Evolutionary conservation across 2,329 filamentous ascomycete genomes (phyloP).

Genomic region (Epichloe aotearoae): DNA sequence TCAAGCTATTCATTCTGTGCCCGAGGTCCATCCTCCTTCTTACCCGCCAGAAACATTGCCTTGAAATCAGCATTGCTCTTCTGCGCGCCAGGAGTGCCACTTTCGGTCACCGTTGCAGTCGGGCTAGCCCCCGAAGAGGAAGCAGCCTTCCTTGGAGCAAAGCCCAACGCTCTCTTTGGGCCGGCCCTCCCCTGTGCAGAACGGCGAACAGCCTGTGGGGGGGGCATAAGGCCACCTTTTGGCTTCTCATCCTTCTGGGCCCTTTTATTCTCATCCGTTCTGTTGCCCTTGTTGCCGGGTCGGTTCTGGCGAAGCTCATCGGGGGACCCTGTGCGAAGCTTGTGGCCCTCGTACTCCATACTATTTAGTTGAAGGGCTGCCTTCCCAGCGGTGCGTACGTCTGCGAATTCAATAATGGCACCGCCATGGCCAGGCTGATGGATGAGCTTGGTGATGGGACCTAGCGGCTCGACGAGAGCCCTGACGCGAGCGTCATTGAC

Average conservation of each 20-base stretch:
- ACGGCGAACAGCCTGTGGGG: constrained; percentile 28
- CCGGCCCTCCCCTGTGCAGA: constrained; percentile 26
- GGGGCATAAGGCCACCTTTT: constrained; percentile 26
- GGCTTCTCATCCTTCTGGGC: constrained; percentile 7
- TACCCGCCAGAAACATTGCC: constrained; percentile 30
- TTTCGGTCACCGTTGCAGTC: constrained; percentile 14
- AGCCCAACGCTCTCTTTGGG: constrained; percentile 31
- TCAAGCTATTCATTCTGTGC: not conserved
- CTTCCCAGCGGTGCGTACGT: constrained; percentile 57
- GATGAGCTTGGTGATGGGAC: constrained; percentile 59
- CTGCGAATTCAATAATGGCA: constrained; percentile 71
- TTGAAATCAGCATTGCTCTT: constrained; percentile 48
- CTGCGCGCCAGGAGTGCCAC: constrained; percentile 12
- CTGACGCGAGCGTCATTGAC: constrained; percentile 78
- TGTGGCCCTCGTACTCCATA: constrained; percentile 38
- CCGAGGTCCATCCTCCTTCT: constrained; percentile 5
- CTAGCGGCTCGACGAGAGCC: constrained; percentile 56
- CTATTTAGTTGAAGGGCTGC: constrained; percentile 49
- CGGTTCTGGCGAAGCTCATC: constrained; percentile 41
- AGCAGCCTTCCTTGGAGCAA: constrained; percentile 18
- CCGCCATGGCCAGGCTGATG: constrained; percentile 73
- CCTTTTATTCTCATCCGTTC: constrained; percentile 9
- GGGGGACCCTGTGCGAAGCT: constrained; percentile 39
- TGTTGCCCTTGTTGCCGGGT: constrained; percentile 22
- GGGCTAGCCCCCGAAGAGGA: constrained; percentile 6